Percentiles rank a stretch among this genome's conserved stretches.
These are phyloP conservation scores for Tricholoma bakamatsutake DNA, from an alignment of 768 basidiomycete genomes.

Conservation along the genomic window DNA sequence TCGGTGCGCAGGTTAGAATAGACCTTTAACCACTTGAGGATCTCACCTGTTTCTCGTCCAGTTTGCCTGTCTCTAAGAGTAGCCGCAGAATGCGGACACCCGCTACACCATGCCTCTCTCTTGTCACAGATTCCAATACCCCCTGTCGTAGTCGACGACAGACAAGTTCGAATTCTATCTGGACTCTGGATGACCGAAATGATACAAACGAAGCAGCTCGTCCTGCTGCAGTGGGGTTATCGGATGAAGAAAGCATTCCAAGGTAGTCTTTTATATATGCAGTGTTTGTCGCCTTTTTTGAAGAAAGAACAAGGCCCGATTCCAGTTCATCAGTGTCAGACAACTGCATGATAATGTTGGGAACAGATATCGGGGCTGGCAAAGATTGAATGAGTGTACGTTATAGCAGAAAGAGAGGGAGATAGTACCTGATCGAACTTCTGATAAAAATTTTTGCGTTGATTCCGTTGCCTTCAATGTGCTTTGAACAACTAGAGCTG, in stretches of 20 bases:
- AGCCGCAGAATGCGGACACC: conserved; percentile 80
- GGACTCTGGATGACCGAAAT: conserved; percentile 62
- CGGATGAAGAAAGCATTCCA: conserved; percentile 72
- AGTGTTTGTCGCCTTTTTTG: conserved; percentile 50
- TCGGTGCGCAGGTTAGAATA: neutral
- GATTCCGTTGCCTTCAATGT: conserved; percentile 64
- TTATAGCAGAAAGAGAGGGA: neutral
- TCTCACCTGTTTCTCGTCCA: conserved; percentile 89
- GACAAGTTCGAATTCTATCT: conserved; percentile 76
- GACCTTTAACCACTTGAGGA: neutral
- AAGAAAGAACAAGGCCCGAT: conserved; percentile 52
- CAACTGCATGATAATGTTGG: conserved; percentile 58
- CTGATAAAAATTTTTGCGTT: conserved; percentile 53
- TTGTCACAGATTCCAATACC: conserved; percentile 70
- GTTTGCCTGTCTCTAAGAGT: conserved; percentile 77
- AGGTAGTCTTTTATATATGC: conserved; percentile 73
- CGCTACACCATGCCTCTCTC: conserved; percentile 78
- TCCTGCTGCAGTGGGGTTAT: conserved; percentile 75
- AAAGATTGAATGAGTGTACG: neutral
- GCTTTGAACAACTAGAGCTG: conserved; percentile 67
- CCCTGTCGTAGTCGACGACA: conserved; percentile 59
- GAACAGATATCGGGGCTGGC: conserved; percentile 60
- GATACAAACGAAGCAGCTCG: conserved; percentile 68
- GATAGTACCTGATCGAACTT: conserved; percentile 55
- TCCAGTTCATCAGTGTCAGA: conserved; percentile 57